A percentile compares a stretch with the other conserved stretches of the same genome.
These are phyloP conservation scores for Arthrobotrys entomopaga DNA, from an alignment of 2,329 filamentous ascomycete species.

Conservation along the genomic window DNA sequence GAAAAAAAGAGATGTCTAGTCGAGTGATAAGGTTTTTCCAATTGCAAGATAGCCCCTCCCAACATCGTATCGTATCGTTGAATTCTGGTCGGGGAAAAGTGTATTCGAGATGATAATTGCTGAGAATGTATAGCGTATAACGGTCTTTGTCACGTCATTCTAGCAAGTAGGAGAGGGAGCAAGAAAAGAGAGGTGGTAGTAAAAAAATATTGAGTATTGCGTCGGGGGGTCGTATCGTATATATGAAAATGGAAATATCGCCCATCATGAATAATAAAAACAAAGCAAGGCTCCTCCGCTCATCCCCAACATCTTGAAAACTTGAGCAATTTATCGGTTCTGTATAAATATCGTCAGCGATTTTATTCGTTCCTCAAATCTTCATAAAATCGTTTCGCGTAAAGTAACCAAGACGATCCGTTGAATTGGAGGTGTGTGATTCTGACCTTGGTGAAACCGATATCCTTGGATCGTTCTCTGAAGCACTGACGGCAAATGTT, in stretches of 20 bases:
- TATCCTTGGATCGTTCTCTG: constrained; percentile 77
- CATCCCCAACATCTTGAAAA: neutral
- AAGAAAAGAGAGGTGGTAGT: constrained; percentile 1
- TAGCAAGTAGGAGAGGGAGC: constrained; percentile 10
- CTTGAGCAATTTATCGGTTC: constrained; percentile 49
- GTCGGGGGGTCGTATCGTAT: constrained; percentile 36
- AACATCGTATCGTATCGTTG: no score
- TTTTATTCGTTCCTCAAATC: no score
- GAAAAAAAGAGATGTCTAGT: constrained; percentile 33
- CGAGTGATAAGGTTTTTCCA: neutral
- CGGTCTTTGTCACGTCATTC: constrained; percentile 30
- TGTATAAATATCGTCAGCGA: constrained; percentile 22
- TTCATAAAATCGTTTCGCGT: neutral
- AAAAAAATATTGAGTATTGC: constrained; percentile 16
- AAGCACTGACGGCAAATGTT: constrained; percentile 86
- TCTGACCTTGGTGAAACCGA: constrained; percentile 74
- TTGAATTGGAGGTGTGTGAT: constrained; percentile 57
- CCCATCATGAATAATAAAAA: constrained; percentile 44
- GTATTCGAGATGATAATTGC: no score
- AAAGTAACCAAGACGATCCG: no score
- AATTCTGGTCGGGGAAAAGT: no score
- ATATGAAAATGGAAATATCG: constrained; percentile 31
- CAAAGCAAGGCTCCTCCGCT: constrained; percentile 16
- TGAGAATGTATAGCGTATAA: neutral
- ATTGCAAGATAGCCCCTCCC: no score